phyloP scores from a whole-genome alignment of 73 alveolate species.

The Durusdinium trenchii region DNA sequence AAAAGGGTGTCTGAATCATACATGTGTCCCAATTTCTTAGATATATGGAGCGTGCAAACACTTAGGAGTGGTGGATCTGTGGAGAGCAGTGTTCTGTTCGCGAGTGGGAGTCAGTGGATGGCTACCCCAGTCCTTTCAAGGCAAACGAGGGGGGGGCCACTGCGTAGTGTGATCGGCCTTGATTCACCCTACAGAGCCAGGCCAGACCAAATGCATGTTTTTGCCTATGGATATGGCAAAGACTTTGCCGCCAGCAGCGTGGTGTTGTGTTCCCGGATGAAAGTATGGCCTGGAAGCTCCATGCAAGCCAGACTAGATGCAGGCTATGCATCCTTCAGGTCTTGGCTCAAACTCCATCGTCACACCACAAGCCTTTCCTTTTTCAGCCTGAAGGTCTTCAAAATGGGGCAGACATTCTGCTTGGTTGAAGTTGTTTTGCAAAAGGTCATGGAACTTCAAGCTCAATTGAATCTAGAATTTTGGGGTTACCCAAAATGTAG shows the following conservation, averaged over 20 bases:
- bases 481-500: background rate
- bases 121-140: background rate
- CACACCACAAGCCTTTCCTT: background rate
- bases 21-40: too few species aligned
- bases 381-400: background rate
- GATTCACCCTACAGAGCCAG: background rate
- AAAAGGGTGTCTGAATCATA: too few species aligned
- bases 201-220: conserved; percentile 17
- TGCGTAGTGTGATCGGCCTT: background rate
- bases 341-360: background rate
- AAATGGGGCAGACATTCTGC: background rate
- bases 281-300: background rate
- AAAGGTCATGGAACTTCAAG: background rate
- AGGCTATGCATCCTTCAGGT: background rate
- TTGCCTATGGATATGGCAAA: conserved; percentile 17
- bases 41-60: too few species aligned
- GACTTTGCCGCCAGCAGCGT: background rate
- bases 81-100: background rate
- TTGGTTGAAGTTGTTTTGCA: background rate
- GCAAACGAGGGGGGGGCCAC: background rate
- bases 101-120: background rate
- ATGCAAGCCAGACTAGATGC: background rate
- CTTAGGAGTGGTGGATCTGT: conserved; percentile 6
- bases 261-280: background rate
- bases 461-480: background rate